phyloP scores from a whole-genome alignment of 1,284 basidiomycete species.

The Apiotrichum brassicae region DNA sequence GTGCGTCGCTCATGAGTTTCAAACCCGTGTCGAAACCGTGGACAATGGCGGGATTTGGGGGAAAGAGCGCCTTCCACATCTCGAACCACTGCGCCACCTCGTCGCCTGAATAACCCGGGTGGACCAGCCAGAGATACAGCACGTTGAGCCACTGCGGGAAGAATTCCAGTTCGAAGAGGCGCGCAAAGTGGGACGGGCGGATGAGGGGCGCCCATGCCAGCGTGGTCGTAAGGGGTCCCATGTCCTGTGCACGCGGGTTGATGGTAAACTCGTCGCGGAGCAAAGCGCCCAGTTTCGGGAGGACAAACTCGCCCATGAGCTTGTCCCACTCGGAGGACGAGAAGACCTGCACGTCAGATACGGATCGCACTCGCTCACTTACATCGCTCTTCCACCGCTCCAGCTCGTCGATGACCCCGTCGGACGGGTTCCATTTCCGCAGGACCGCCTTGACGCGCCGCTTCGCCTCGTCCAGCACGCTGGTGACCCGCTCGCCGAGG shows the following conservation, averaged over 20 bases:
- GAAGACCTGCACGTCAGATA: conserved; percentile 55
- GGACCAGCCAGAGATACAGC: conserved; percentile 84
- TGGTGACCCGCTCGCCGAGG: conserved; percentile 69
- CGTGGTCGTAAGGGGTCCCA: conserved; percentile 69
- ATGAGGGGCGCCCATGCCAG: conserved; percentile 71
- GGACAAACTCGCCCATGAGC: conserved; percentile 78
- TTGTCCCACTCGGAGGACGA: conserved; percentile 78
- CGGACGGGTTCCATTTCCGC: conserved; percentile 67
- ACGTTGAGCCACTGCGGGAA: conserved; percentile 94
- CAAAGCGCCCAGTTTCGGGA: conserved; percentile 76
- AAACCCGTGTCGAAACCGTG: conserved; percentile 77
- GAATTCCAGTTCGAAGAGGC: conserved; percentile 81
- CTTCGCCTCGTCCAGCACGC: conserved; percentile 74
- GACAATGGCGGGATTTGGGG: conserved; percentile 59
- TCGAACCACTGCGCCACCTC: conserved; percentile 84
- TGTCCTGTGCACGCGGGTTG: conserved; percentile 81
- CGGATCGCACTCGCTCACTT: conserved; percentile 38
- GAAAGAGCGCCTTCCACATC: conserved; percentile 79
- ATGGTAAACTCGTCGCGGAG: conserved; percentile 76
- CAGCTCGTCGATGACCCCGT: conserved; percentile 69
- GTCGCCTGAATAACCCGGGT: conserved; percentile 71
- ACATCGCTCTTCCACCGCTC: conserved; percentile 68
- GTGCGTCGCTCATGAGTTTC: conserved; percentile 86
- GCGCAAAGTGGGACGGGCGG: conserved; percentile 66
- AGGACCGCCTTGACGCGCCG: conserved; percentile 74